Base-by-base conservation (phyloP, 2,329 filamentous ascomycete species). In the Epicoccum sorghinum region DNA sequence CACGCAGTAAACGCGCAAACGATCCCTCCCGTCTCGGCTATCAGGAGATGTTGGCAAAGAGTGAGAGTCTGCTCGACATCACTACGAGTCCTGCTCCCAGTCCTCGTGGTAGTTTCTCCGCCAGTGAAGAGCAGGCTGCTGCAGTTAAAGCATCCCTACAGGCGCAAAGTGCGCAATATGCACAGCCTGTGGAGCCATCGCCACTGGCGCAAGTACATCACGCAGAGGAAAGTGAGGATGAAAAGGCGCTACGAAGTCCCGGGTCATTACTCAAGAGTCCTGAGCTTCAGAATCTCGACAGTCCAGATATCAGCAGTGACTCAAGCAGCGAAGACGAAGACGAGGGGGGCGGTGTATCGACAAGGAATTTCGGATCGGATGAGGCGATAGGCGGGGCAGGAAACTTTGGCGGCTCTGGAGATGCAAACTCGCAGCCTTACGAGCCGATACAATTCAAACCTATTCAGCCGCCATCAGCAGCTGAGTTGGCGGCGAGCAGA, bases 1-100 rank as follows among this genome's bases (percentile, higher is more conserved):
- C 96, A 78, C 96, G 95, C 76, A 83, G 84, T 55, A 96, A 96
- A 79, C 87, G 93, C 27, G 83, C 86, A 45, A 86, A 89, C 48
- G 91, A 96, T 65, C 87, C 90, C 5, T 82, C 80, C 13, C 84
- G 92, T 30, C 86, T 89, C 62, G 89, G 87, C 39, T 96, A 96
- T 71, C 81, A 87, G 46, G 84, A 88, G 47, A 91, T 96, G 75
- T 78, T 96, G 8, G 85, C 89, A 46, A 83, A 89, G 64, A 86
- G 83, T 43, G 82, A 82, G 18, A 80, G 81, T 47, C 73, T 85
- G 30, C 79, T 86, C 42, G 80, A 84, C 58, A 72, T 73, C 7
- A 76, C 75, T 30, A 52, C 52, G 13, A 55, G 52, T 29, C 46
- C 46, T 46, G 52, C 47, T 25, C 52, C 52, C 14, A 66, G 65